Base-by-base conservation (phyloP, 305 asterid species). In the Fraxinus floribunda region DNA sequence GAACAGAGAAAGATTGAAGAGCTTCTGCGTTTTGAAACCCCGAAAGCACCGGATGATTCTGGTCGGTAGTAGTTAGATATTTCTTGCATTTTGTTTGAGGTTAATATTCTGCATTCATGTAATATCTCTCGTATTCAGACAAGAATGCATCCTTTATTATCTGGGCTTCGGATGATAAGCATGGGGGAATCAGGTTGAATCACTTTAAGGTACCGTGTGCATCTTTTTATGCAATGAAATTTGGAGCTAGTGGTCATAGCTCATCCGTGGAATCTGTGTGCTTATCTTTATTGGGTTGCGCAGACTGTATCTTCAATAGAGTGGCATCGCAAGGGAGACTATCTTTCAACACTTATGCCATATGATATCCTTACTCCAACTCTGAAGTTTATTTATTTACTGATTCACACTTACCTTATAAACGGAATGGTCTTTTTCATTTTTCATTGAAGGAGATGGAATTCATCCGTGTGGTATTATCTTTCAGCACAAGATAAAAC, bases 241-340 rank as follows among this genome's bases (percentile, higher is more conserved):
- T 41, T 80, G 66, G 22, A 38, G 60, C 77, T 68, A 26, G 60
- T 79, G 6, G 57, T 80, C 30, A 35, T 66, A 35, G 44, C 39
- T 74, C 74, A 44, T 64, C 81, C 34, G 35, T 46, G 75, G 78
- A 76, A 35, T 60, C 87, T 83, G 78, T 82, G 60, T 22, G 71
- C 16, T 84, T 84, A 41, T 32, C 70, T 24, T 82, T 81, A 20
- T 83, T 84, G 83, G 83, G 52, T 83, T 86, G 13, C 72, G 90
- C 97, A 96, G 98, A 76, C 92, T 77, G 98, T 96, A 49, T 87
- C 94, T 75, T 93, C 96, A 79, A 92, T 96, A 82, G 98, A 94
- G 79, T 96, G 99, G 99, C 98, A 96, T 88, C 97, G 98, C 39
- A 93, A 89, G 89, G 99, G 99, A 86, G 98, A 94, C 87, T 92